Percentiles rank a stretch among this genome's conserved stretches.
These are phyloP conservation scores for Fusarium armeniacum DNA, from an alignment of 2,329 filamentous ascomycete genomes.

Conservation along the genomic window DNA sequence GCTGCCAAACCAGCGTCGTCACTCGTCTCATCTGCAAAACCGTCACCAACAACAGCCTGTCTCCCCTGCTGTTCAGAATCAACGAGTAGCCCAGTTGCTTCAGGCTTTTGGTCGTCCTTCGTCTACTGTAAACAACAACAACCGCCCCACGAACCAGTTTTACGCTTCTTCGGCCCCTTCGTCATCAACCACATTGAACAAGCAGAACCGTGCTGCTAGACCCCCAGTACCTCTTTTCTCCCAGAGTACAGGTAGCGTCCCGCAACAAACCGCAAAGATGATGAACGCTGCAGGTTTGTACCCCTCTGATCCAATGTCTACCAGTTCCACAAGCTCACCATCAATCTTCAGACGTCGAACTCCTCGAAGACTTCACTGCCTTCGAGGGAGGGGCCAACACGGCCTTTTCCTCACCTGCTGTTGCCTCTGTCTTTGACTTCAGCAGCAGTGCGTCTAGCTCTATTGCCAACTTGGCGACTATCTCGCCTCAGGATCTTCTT, in stretches of 20 bases:
- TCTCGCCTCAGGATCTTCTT: slow-evolving; percentile 86
- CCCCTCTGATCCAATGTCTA: not conserved
- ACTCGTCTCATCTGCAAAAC: slow-evolving; percentile 62
- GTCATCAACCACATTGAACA: slow-evolving; percentile 70
- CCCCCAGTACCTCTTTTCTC: slow-evolving; percentile 81
- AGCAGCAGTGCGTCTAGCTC: slow-evolving; percentile 63
- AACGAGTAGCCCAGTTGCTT: slow-evolving; percentile 71
- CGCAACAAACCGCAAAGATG: slow-evolving; percentile 62
- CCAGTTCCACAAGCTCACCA: slow-evolving; percentile 52
- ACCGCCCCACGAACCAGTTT: slow-evolving; percentile 71
- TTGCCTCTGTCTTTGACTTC: slow-evolving; percentile 66
- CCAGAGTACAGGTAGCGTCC: slow-evolving; percentile 68
- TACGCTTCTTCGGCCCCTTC: slow-evolving; percentile 77
- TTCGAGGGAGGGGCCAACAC: slow-evolving; percentile 67
- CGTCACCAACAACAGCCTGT: slow-evolving; percentile 59
- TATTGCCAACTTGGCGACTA: slow-evolving; percentile 73
- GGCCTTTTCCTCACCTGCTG: slow-evolving; percentile 68
- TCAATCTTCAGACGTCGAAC: slow-evolving; percentile 66
- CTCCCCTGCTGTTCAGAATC: slow-evolving; percentile 64
- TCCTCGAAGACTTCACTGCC: slow-evolving; percentile 71
- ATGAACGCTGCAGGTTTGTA: slow-evolving; percentile 61
- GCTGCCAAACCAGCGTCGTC: slow-evolving; percentile 60
- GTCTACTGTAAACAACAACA: slow-evolving; percentile 64
- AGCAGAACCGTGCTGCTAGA: slow-evolving; percentile 66
- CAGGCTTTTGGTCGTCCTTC: slow-evolving; percentile 69